A percentile compares a stretch with the other conserved stretches of the same genome.
Evolutionary conservation across 2,329 filamentous ascomycete species (phyloP).

Genomic region (Pseudogymnoascus sp.): DNA sequence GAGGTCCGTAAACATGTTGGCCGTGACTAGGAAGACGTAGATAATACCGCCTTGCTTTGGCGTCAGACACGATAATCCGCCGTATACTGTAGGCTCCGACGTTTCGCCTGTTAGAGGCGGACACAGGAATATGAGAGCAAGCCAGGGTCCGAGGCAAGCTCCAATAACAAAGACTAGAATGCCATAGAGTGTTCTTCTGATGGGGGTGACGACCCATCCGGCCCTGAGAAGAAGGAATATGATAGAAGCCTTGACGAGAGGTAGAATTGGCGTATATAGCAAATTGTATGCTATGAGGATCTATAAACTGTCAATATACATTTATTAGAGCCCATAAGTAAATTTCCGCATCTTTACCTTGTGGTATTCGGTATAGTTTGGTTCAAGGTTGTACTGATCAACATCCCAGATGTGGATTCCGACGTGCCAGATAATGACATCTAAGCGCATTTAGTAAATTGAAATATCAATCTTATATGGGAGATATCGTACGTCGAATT

Average conservation of each 20-base stretch:
- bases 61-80: not conserved
- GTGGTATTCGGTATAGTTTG: slow-evolving; percentile 4
- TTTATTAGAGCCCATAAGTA: not conserved
- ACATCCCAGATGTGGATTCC: slow-evolving; percentile 7
- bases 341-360: not conserved
- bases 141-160: slow-evolving; percentile 1
- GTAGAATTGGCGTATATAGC: slow-evolving; percentile 6
- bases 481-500: not conserved
- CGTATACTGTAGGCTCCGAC: not conserved
- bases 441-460: not conserved
- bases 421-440: slow-evolving; percentile 6
- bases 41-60: not conserved
- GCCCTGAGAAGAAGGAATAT: not conserved
- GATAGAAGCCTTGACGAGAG: slow-evolving; percentile 1
- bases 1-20: slow-evolving; percentile 10
- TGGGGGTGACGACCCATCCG: slow-evolving; percentile 5
- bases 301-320: not conserved
- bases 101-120: slow-evolving; percentile 1
- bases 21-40: slow-evolving; percentile 6
- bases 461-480: not conserved
- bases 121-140: slow-evolving; percentile 3
- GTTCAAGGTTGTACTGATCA: slow-evolving; percentile 2
- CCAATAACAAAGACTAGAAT: slow-evolving; percentile 6
- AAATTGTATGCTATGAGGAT: slow-evolving; percentile 8
- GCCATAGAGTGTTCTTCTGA: slow-evolving; percentile 1